These are phyloP conservation scores for Penicillium sp. DNA, from an alignment of 2,329 filamentous ascomycete genomes.

Conservation along the genomic window DNA sequence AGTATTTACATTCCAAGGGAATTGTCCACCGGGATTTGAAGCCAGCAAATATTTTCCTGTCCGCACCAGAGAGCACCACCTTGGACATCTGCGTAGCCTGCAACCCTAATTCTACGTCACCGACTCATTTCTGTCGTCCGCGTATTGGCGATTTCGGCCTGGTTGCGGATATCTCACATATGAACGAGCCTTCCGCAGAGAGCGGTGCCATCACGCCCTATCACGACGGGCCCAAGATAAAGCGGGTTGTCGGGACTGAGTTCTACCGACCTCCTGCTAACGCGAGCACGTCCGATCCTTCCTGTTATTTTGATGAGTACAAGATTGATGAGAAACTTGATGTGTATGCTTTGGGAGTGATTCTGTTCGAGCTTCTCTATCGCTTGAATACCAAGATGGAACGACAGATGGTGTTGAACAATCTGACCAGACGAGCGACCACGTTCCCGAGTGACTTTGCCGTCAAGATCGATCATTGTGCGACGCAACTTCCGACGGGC, in stretches of 20 bases:
- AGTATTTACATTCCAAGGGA: conserved; percentile 64
- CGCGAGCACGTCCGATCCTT: conserved; percentile 15
- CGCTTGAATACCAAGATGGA: conserved; percentile 57
- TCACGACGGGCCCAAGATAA: conserved; percentile 28
- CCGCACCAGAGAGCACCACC: conserved; percentile 53
- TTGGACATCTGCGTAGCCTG: conserved; percentile 54
- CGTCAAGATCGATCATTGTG: conserved; percentile 42
- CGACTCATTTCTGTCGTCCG: conserved; percentile 55
- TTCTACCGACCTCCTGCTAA: conserved; percentile 60
- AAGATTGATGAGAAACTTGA: conserved; percentile 59
- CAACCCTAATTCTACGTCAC: conserved; percentile 28
- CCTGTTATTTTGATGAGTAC: conserved; percentile 27
- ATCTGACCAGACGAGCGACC: conserved; percentile 40
- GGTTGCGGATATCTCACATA: conserved; percentile 58
- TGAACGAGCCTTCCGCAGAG: conserved; percentile 35
- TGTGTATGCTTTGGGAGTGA: conserved; percentile 64
- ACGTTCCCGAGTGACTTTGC: conserved; percentile 45
- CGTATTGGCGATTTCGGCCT: conserved; percentile 71
- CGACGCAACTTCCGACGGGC: conserved; percentile 29
- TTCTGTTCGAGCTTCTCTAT: conserved; percentile 65
- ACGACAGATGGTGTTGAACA: conserved; percentile 47
- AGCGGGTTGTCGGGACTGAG: conserved; percentile 61
- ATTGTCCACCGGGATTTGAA: conserved; percentile 71
- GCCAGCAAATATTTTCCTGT: conserved; percentile 69
- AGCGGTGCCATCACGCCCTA: conserved; percentile 26